Evolutionary conservation across 2,329 filamentous ascomycete genomes (phyloP).

Genomic region (Orbilia oligospora): DNA sequence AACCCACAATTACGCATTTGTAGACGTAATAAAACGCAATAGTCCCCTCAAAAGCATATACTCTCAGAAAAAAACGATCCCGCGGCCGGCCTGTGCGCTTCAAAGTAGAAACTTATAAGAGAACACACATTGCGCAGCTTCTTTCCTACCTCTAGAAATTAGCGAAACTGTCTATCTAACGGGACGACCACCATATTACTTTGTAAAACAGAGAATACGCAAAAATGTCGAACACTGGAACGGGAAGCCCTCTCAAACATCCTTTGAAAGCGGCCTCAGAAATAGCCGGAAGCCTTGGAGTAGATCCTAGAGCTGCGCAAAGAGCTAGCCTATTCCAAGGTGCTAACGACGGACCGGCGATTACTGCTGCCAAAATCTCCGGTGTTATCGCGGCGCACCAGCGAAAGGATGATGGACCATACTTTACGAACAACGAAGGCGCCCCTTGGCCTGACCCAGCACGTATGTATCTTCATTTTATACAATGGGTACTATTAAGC

Average conservation of each 20-base stretch:
- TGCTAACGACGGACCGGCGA: constrained; percentile 71
- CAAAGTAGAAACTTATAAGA: no score
- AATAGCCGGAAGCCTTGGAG: constrained; percentile 67
- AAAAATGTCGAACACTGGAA: constrained; percentile 49
- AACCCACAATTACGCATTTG: neutral
- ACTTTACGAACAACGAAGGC: constrained; percentile 73
- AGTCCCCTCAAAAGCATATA: neutral
- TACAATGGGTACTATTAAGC: no score
- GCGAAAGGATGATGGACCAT: constrained; percentile 70
- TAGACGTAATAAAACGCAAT: constrained; percentile 20
- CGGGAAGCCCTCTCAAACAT: constrained; percentile 64
- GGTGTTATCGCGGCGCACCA: constrained; percentile 69
- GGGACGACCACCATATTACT: no score
- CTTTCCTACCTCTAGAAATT: no score
- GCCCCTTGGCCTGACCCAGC: constrained; percentile 70
- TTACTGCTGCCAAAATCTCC: constrained; percentile 71
- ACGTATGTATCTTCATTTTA: neutral
- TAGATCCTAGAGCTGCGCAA: constrained; percentile 66
- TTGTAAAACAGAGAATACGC: no score
- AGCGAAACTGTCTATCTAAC: no score
- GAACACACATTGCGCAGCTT: no score
- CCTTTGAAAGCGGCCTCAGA: constrained; percentile 68
- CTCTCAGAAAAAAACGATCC: no score
- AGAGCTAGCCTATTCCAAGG: constrained; percentile 66
- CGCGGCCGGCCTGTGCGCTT: no score